Evolutionary conservation across 257 asterid genomes (phyloP).

Genomic region (Thymus quinquecostatus): DNA sequence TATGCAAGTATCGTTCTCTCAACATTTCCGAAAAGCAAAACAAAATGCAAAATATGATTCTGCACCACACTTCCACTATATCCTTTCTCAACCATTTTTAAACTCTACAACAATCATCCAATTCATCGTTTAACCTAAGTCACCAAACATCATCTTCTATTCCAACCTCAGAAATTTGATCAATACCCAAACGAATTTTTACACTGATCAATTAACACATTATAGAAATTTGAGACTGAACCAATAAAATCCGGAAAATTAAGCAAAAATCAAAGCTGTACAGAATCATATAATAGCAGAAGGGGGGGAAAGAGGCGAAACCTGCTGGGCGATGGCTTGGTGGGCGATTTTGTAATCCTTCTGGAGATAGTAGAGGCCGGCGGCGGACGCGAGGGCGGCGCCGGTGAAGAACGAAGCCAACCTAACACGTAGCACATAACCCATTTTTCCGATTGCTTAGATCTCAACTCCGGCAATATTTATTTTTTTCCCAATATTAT

Average conservation of each 20-base stretch:
- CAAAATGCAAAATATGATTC: conserved; percentile 18
- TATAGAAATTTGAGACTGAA: not conserved
- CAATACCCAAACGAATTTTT: conserved; percentile 6
- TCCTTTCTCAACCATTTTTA: conserved; percentile 26
- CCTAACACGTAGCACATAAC: conserved; percentile 81
- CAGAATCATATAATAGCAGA: not conserved
- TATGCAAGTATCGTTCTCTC: not conserved
- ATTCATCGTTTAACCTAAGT: not conserved
- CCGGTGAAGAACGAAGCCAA: conserved; percentile 87
- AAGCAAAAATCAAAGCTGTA: not conserved
- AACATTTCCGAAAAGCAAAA: conserved; percentile 1
- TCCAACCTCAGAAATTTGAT: not conserved
- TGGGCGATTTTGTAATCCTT: conserved; percentile 80
- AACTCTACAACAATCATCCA: not conserved
- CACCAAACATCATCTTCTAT: not conserved
- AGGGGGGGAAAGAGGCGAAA: conserved; percentile 20
- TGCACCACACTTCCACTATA: not conserved
- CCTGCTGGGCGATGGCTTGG: conserved; percentile 68
- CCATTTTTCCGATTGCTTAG: conserved; percentile 52
- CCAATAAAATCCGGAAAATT: not conserved
- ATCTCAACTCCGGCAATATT: conserved; percentile 1
- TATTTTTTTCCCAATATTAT: not conserved
- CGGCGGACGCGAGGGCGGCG: conserved; percentile 82
- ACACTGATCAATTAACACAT: conserved; percentile 17
- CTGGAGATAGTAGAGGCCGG: conserved; percentile 70